Base-by-base conservation (phyloP, 345 rosid genomes). In the Eucalyptus cladocalyx region DNA sequence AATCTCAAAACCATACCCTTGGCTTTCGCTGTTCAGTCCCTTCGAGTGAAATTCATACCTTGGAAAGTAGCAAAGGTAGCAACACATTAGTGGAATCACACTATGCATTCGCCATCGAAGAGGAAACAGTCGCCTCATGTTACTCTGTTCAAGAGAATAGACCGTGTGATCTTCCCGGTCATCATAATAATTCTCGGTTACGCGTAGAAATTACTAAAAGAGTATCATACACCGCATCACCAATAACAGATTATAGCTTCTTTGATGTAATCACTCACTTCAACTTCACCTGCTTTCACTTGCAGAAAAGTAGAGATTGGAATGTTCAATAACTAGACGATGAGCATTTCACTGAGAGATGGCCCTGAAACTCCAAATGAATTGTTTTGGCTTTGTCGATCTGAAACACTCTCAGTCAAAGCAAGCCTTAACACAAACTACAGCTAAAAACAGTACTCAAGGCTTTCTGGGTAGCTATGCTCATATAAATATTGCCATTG, bases 71-170 rank as follows among this genome's bases (percentile, higher is more conserved):
- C 47, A 6, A 76, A 76, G 83, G 45, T 40, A 40, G 47, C 42
- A 40, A 76, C 1, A 17, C 21, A 37, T 43, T 8, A 21, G 16
- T 23, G 28, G 28, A 76, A 40, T 37, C 0, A 37, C 16, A 6
- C 28, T 11, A 76, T 1, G 11, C 15, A 1, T 37, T 21, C 0
- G 5, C 42, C 2, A 5, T 10, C 2, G 0, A 72, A 10, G 83
- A 76, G 80, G 80, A 5, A 34, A 69, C 43, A 3, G 24, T 18
- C 0, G 13, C 23, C 80, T 34, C 42, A 34, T 17, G 24, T 19
- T 69, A 34, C 0, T 69, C 80, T 17, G 40, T 69, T 34, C 42
- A 69, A 17, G 24, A 69, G 42, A 69, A 28, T 15, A 72, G 45
- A 11, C 26, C 4, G 0, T 6, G 45, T 72, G 83, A 72, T 72